Conservation (phyloP, 208 protist genomes). For the Leishmania aethiopica region DNA sequence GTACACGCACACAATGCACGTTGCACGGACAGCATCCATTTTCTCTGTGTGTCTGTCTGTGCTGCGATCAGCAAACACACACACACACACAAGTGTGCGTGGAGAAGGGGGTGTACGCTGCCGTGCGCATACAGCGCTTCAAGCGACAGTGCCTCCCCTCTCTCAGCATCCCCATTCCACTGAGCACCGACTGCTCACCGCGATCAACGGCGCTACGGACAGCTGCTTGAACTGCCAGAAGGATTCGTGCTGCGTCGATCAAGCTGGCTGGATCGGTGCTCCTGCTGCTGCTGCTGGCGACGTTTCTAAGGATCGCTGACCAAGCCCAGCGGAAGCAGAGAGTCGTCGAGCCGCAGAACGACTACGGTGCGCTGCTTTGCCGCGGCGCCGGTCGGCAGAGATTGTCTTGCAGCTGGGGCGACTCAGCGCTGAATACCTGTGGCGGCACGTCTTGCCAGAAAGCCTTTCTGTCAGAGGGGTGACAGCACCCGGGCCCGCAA, state of each 20-base stretch:
- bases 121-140: background rate
- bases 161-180: background rate
- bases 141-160: background rate
- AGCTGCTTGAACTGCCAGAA: background rate
- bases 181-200: background rate
- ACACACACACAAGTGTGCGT: background rate
- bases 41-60: background rate
- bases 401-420: background rate
- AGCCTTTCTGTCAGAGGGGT: background rate
- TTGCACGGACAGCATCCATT: background rate
- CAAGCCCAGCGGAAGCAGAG: background rate
- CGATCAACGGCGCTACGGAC: background rate
- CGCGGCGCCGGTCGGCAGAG: background rate
- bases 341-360: background rate
- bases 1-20: background rate
- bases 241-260: background rate
- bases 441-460: background rate
- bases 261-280: background rate
- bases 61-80: background rate
- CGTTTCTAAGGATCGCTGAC: background rate
- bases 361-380: background rate
- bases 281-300: background rate
- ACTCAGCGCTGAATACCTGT: background rate
- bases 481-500: background rate
- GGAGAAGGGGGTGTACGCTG: background rate